Percentiles rank a stretch among this genome's conserved stretches.
Evolutionary conservation across 352 stramenopile species (phyloP).

Genomic region (Chrysophaeum taylorii): DNA sequence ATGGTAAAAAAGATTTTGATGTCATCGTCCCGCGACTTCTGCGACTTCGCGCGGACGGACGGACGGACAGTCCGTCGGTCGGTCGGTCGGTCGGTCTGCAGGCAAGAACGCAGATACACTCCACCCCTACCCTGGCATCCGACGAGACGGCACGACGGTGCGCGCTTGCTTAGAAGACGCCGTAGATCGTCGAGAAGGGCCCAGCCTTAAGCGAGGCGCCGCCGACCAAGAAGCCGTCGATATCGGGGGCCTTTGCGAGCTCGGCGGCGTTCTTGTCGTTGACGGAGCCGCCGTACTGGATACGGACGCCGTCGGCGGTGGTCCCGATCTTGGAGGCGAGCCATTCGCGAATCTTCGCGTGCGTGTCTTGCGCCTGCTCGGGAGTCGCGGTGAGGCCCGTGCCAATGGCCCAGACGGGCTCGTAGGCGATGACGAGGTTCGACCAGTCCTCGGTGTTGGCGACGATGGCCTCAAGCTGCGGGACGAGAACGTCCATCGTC

Average conservation of each 20-base stretch:
- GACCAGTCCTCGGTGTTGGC: slow-evolving; percentile 76
- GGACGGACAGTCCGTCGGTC: not conserved
- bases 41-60: not conserved
- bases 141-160: not conserved
- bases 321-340: slow-evolving; percentile 55
- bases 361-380: slow-evolving; percentile 91
- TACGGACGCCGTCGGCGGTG: slow-evolving; percentile 76
- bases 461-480: slow-evolving; percentile 78
- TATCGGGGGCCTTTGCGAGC: slow-evolving; percentile 84
- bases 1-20: not conserved
- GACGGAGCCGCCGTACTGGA: slow-evolving; percentile 94
- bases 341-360: slow-evolving; percentile 52
- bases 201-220: slow-evolving; percentile 84
- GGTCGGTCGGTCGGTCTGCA: not conserved
- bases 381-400: slow-evolving; percentile 92
- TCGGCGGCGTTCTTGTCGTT: slow-evolving; percentile 77
- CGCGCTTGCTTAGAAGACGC: not conserved
- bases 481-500: slow-evolving; percentile 82
- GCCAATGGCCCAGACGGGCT: slow-evolving; percentile 93
- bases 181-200: slow-evolving; percentile 78
- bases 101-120: too few species aligned
- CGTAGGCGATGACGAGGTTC: slow-evolving; percentile 90
- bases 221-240: slow-evolving; percentile 96
- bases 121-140: too few species aligned
- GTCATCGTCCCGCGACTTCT: not conserved